Evolutionary conservation across 352 stramenopile species (phyloP).

Genomic region (Globisporangium sylvaticum): DNA sequence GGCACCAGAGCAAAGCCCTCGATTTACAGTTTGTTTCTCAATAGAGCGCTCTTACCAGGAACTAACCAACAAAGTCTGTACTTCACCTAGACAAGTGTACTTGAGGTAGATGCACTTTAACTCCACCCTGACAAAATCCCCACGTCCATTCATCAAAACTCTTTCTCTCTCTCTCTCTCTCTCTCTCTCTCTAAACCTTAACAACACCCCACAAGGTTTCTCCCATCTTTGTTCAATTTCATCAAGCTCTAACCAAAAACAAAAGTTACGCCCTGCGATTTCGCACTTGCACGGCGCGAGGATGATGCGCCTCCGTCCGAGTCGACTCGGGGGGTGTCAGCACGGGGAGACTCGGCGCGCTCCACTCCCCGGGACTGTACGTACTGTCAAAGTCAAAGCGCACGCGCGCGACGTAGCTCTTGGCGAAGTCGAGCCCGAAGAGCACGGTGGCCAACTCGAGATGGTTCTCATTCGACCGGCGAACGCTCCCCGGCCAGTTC

Average conservation of each 20-base stretch:
- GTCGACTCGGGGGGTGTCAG: slow-evolving; percentile 30
- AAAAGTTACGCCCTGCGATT: background rate
- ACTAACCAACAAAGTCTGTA: no score
- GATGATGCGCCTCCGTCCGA: slow-evolving; percentile 1
- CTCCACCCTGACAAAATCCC: no score
- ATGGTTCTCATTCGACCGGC: slow-evolving; percentile 41
- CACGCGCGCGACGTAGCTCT: slow-evolving; percentile 71
- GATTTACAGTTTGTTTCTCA: no score
- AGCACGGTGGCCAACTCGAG: slow-evolving; percentile 59
- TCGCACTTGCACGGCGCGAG: slow-evolving; percentile 1
- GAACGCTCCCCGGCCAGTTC: slow-evolving; percentile 55
- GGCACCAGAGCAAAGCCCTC: no score
- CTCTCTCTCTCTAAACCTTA: background rate
- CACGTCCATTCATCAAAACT: background rate
- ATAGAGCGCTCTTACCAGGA: no score
- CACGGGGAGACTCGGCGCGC: slow-evolving; percentile 39
- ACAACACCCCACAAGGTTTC: background rate
- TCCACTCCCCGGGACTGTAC: slow-evolving; percentile 58
- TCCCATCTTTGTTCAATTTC: background rate
- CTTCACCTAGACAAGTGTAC: no score
- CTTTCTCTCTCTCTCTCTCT: no score
- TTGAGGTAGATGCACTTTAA: no score
- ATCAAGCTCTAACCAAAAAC: background rate
- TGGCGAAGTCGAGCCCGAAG: slow-evolving; percentile 64
- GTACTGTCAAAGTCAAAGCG: slow-evolving; percentile 57